A percentile compares a stretch with the other conserved stretches of the same genome.
These are phyloP conservation scores for Beauveria sp. DNA, from an alignment of 2,329 filamentous ascomycete species.

Conservation along the genomic window DNA sequence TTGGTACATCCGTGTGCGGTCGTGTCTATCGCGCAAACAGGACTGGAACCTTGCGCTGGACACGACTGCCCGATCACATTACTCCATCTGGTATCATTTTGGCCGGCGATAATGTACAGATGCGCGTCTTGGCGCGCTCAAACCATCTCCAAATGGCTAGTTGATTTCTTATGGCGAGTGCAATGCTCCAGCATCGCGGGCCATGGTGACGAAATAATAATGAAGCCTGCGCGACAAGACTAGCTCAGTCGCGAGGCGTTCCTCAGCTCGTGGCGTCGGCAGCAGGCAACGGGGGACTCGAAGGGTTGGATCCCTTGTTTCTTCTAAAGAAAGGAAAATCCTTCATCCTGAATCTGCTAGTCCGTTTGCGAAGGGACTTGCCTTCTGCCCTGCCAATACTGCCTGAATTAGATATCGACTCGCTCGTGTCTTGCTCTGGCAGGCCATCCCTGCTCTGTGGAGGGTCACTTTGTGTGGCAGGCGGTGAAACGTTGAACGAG, in stretches of 20 bases:
- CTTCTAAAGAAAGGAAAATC: conserved; percentile 49
- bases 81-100: conserved; percentile 1
- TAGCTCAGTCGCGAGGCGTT: conserved; percentile 6
- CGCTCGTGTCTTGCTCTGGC: conserved; percentile 18
- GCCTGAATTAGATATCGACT: conserved; percentile 29
- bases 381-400: conserved; percentile 40
- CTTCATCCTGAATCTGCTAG: conserved; percentile 57
- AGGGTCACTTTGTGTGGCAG: not conserved
- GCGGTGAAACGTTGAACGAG: conserved; percentile 29
- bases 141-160: not conserved
- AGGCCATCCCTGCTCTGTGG: conserved; percentile 26
- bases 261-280: conserved; percentile 27
- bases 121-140: conserved; percentile 4
- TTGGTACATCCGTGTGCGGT: not conserved
- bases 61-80: conserved; percentile 1
- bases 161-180: not conserved
- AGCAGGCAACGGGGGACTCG: conserved; percentile 22
- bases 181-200: conserved; percentile 7
- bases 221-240: conserved; percentile 1
- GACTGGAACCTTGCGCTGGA: conserved; percentile 7
- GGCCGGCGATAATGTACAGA: conserved; percentile 8
- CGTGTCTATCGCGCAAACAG: not conserved
- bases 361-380: conserved; percentile 51
- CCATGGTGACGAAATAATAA: not conserved
- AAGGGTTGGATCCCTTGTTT: conserved; percentile 34